phyloP scores from a whole-genome alignment of 2,329 filamentous ascomycete genomes.

The Sporothrix schenckii region DNA sequence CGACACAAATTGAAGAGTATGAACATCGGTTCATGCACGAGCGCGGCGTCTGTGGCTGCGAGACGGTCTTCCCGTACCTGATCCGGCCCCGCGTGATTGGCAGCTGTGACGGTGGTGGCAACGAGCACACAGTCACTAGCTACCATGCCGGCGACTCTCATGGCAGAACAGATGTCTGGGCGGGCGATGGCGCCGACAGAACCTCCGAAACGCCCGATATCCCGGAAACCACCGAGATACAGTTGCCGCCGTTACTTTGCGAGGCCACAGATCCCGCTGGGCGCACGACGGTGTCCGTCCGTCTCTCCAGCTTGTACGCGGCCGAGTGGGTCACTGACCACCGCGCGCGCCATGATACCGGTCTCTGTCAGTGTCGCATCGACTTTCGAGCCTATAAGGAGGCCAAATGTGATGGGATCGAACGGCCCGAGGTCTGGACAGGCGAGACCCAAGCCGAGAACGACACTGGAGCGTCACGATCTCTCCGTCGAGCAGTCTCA shows the following conservation, averaged over 20 bases:
- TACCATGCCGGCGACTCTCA: background rate
- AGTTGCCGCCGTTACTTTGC: constrained; percentile 25
- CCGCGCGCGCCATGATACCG: constrained; percentile 43
- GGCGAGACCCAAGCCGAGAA: background rate
- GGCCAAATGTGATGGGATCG: background rate
- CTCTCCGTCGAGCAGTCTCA: constrained; percentile 8
- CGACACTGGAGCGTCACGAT: background rate
- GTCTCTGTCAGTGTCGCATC: constrained; percentile 44
- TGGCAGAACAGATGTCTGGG: background rate
- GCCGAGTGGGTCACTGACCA: constrained; percentile 50
- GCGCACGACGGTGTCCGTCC: constrained; percentile 36
- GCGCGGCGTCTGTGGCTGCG: constrained; percentile 49
- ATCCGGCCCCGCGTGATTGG: constrained; percentile 43
- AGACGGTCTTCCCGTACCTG: constrained; percentile 45
- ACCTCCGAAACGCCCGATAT: background rate
- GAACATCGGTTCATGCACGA: constrained; percentile 52
- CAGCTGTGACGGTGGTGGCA: background rate
- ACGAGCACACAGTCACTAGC: background rate
- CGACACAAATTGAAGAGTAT: constrained; percentile 47
- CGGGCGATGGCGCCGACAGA: too few species aligned
- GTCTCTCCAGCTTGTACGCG: constrained; percentile 45
- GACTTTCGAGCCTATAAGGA: constrained; percentile 43
- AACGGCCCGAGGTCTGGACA: background rate
- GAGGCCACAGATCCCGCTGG: constrained; percentile 20
- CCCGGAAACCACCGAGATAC: background rate